Percentiles rank a stretch among this genome's conserved stretches.
Conservation (phyloP, 2,329 filamentous ascomycete species). For the Paraphoma sp. region DNA sequence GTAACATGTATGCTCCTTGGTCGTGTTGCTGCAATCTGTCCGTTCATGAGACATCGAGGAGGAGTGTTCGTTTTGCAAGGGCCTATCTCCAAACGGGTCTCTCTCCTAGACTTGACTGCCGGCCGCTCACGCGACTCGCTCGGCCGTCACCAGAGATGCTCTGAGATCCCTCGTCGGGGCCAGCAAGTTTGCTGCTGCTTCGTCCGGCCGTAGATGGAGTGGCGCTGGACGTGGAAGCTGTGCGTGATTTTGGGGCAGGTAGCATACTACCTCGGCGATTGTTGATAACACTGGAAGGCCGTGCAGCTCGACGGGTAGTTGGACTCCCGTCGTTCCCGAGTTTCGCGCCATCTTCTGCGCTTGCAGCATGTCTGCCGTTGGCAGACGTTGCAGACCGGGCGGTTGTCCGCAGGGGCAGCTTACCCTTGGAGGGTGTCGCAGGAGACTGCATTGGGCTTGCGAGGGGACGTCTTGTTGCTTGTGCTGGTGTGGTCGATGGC, state of each 20-base stretch:
- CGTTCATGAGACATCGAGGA: constrained; percentile 6
- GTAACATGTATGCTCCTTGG: background rate
- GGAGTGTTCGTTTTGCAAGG: constrained; percentile 14
- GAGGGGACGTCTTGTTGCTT: constrained; percentile 32
- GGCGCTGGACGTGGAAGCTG: constrained; percentile 25
- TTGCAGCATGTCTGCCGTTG: constrained; percentile 32
- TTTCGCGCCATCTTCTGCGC: constrained; percentile 26
- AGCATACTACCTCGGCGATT: constrained; percentile 40
- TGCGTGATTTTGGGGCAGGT: constrained; percentile 35
- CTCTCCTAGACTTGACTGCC: constrained; percentile 31
- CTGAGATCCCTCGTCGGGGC: constrained; percentile 30
- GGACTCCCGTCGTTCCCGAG: constrained; percentile 38
- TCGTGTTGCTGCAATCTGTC: background rate
- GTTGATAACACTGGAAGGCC: constrained; percentile 38
- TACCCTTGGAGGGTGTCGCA: constrained; percentile 37
- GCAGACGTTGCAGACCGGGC: constrained; percentile 32
- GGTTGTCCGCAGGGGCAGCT: constrained; percentile 23
- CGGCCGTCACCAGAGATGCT: constrained; percentile 24
- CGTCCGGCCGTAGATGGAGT: constrained; percentile 24
- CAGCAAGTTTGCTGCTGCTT: constrained; percentile 29
- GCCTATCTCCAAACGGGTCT: constrained; percentile 34
- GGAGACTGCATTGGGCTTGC: constrained; percentile 41
- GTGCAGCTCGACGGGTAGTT: constrained; percentile 29
- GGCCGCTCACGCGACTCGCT: constrained; percentile 30
- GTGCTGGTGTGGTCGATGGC: constrained; percentile 39